Base-by-base conservation (phyloP, 2,329 filamentous ascomycete species). In the Aspergillus ruber region DNA sequence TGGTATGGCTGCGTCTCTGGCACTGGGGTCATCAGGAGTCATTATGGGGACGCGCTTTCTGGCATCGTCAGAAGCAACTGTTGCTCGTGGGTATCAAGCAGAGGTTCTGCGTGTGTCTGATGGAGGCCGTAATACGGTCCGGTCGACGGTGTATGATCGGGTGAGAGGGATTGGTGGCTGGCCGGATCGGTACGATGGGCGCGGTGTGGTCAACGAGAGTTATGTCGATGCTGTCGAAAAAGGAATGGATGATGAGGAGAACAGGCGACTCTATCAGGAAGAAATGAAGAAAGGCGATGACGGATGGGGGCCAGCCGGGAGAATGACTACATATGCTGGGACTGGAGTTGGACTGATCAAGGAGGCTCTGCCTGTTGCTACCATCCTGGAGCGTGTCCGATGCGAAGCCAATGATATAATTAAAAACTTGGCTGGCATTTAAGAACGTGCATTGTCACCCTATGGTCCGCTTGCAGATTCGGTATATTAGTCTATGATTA, bases 1-100 rank as follows among this genome's bases (percentile, higher is more conserved):
- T 17, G 77, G 77, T 0, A 65, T 73, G 0, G 74, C 74, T 6
- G 77, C 78, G 0, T 73, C 74, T 2, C 60, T 80, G 10, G 62
- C 69, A 1, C 66, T 81, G 0, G 79, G 80, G 0, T 77, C 79
- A 1, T 61, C 67, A 0, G 83, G 79, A 0, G 72, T 76, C 0
- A 79, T 74, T 0, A 73, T 87, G 70, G 84, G 84, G 0, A 86
- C 84, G 0, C 73, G 82, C 6, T 82, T 85, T 48, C 72, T 86
- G 0, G 81, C 80, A 1, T 61, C 67, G 3, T 54, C 58, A 0
- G 77, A 81, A 57, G 72, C 75, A 2, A 67, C 64, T 25, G 70
- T 82, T 21, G 58, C 74, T 1, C 62, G 63, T 33, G 78, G 77
- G 0, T 81, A 81, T 53, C 69, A 68, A 52, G 51, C 70, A 3